These are phyloP conservation scores for Coemansia sp. DNA, from an alignment of 192 early-diverging fungal genomes.

Conservation along the genomic window DNA sequence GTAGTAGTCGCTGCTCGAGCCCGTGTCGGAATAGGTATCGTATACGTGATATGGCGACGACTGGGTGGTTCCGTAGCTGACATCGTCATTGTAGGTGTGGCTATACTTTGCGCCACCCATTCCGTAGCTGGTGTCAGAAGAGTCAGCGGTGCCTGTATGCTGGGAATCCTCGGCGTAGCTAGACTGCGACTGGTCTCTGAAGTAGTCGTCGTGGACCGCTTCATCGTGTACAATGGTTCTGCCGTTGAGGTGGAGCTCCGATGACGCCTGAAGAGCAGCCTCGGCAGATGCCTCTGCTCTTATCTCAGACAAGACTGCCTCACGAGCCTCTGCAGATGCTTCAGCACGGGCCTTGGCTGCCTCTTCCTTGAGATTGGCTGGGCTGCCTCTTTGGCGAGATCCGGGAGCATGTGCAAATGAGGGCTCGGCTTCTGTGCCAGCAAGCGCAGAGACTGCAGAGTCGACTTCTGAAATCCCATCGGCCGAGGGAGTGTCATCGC, in stretches of 20 bases:
- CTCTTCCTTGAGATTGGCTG: conserved; percentile 24
- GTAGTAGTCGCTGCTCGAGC: conserved; percentile 2
- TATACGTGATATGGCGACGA: conserved; percentile 22
- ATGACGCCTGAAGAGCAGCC: conserved; percentile 37
- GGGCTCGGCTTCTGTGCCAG: conserved; percentile 2
- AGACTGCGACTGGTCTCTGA: conserved; percentile 7
- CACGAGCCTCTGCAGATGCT: conserved; percentile 36
- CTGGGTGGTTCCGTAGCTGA: conserved; percentile 13
- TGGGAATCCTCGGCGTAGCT: conserved; percentile 15
- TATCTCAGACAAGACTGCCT: conserved; percentile 41
- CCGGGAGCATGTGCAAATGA: conserved; percentile 16
- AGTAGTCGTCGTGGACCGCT: conserved; percentile 18
- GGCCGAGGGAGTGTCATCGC: neutral
- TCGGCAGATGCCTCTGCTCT: conserved; percentile 45
- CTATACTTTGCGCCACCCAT: conserved; percentile 14
- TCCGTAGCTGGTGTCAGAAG: conserved; percentile 6
- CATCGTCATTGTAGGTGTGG: conserved; percentile 18
- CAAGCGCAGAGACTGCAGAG: neutral
- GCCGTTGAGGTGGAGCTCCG: conserved; percentile 33
- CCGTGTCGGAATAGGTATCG: conserved; percentile 8
- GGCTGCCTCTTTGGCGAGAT: conserved; percentile 9
- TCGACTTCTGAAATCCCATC: conserved; percentile 9
- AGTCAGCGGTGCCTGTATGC: neutral
- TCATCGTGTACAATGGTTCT: conserved; percentile 35
- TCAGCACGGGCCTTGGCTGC: conserved; percentile 27